phyloP scores from a whole-genome alignment of 2,329 filamentous ascomycete genomes.

The Rhynchosporium agropyri region DNA sequence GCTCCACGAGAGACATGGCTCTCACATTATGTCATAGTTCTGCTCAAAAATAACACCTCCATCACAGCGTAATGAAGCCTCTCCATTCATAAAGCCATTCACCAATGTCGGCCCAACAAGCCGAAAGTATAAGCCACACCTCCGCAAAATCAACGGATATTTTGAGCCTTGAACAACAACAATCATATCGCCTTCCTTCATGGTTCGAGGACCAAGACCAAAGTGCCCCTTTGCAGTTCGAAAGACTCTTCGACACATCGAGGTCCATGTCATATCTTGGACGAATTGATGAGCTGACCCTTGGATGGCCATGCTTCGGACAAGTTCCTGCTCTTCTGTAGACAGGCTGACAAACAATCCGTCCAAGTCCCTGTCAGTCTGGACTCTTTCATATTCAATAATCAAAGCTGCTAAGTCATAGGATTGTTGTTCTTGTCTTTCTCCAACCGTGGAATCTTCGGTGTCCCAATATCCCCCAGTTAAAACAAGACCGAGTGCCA shows the following conservation, averaged over 20 bases:
- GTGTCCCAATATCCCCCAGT: neutral
- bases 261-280: constrained; percentile 28
- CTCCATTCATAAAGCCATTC: constrained; percentile 20
- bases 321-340: constrained; percentile 11
- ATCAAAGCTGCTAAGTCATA: constrained; percentile 23
- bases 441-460: constrained; percentile 19
- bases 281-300: constrained; percentile 25
- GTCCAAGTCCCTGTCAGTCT: neutral
- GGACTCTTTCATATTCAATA: constrained; percentile 24
- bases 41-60: too few relatives aligned
- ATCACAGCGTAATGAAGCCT: neutral
- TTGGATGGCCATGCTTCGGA: constrained; percentile 13
- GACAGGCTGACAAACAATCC: constrained; percentile 12
- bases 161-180: constrained; percentile 19
- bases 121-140: constrained; percentile 1
- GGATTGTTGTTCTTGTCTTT: constrained; percentile 14
- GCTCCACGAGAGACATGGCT: too few relatives aligned
- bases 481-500: neutral
- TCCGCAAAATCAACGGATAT: constrained; percentile 26
- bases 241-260: constrained; percentile 25
- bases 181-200: constrained; percentile 23
- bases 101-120: constrained; percentile 1
- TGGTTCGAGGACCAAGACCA: constrained; percentile 25
- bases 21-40: too few relatives aligned
- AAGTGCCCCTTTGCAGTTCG: constrained; percentile 22